Base-by-base conservation (phyloP, 495 filamentous ascomycete genomes). In the Hyaloscypha variabilis region DNA sequence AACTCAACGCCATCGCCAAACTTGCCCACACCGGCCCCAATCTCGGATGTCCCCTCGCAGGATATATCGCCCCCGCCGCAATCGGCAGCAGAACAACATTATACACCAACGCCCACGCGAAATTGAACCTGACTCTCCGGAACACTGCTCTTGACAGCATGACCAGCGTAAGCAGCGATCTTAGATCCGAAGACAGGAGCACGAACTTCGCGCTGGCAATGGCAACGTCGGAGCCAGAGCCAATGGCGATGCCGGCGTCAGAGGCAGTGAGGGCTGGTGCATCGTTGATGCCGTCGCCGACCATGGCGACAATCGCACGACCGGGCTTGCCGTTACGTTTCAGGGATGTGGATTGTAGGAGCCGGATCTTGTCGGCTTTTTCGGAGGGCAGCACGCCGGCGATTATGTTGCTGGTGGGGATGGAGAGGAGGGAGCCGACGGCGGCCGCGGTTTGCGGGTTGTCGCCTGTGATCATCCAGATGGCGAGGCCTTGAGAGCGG, bases 381-480 rank as follows among this genome's bases (percentile, higher is more conserved):
- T 94, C 83, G 6, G 87, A 85, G 0, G 94, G 94, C 10, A 97
- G 83, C 1, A 97, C 91, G 52, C 91, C 91, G 49, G 94, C 94
- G 71, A 96, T 91, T 69, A 98, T 88, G 70, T 94, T 90, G 53
- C 81, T 75, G 0, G 77, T 69, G 0, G 89, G 84, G 67, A 98
- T 97, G 25, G 90, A 91, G 25, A 97, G 78, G 73, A 86, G 84
- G 3, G 80, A 75, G 1, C 91, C 94, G 21, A 97, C 80, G 19
- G 91, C 90, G 39, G 83, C 80, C 24, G 91, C 82, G 2, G 94
- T 93, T 23, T 77, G 84, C 1, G 82, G 81, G 66, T 90, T 90
- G 76, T 98, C 94, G 21, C 94, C 94, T 2, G 93, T 94, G 54
- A 96, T 88, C 92, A 98, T 96, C 85, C 88, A 97, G 29, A 96